Percentiles rank a stretch among this genome's conserved stretches.
Evolutionary conservation across 169 alveolate species (phyloP).

Genomic region (Eimeria necatrix): DNA sequence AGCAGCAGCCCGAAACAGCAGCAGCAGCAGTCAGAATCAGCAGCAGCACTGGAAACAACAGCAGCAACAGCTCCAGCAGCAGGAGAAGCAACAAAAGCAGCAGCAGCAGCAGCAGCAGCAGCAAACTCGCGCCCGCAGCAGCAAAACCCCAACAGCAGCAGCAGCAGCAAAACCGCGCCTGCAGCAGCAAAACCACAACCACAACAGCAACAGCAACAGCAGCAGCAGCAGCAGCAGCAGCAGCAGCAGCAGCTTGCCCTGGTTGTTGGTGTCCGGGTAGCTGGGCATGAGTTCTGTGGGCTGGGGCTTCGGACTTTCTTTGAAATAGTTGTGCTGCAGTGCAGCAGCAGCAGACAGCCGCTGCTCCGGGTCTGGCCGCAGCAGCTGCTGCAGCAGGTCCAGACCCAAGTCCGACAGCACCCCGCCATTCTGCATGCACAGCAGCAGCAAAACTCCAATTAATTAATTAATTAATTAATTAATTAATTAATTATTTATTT

Average conservation of each 20-base stretch:
- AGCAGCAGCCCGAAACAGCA: neutral
- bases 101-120: no score
- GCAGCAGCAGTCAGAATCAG: neutral
- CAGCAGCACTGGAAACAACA: neutral
- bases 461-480: no score
- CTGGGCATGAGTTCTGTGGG: conserved; percentile 77
- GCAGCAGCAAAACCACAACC: neutral
- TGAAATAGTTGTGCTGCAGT: conserved; percentile 73
- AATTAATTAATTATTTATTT: no score
- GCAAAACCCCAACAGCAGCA: no score
- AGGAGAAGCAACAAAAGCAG: no score
- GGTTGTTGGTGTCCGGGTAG: conserved; percentile 79
- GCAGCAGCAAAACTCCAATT: neutral
- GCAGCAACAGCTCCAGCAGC: neutral
- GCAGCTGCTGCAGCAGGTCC: conserved; percentile 70
- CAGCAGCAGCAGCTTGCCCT: conserved; percentile 17
- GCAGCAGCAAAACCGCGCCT: no score
- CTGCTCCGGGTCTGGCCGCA: conserved; percentile 47
- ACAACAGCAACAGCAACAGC: neutral
- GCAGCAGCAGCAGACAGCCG: conserved; percentile 71
- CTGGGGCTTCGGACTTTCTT: conserved; percentile 74
- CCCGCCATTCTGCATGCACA: conserved; percentile 68
- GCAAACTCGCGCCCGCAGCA: no score
- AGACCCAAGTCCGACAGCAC: conserved; percentile 72
- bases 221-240: neutral